A percentile compares a stretch with the other conserved stretches of the same genome.
These are phyloP conservation scores for Candida endomychidarum DNA, from an alignment of 805 yeast species.

Conservation along the genomic window DNA sequence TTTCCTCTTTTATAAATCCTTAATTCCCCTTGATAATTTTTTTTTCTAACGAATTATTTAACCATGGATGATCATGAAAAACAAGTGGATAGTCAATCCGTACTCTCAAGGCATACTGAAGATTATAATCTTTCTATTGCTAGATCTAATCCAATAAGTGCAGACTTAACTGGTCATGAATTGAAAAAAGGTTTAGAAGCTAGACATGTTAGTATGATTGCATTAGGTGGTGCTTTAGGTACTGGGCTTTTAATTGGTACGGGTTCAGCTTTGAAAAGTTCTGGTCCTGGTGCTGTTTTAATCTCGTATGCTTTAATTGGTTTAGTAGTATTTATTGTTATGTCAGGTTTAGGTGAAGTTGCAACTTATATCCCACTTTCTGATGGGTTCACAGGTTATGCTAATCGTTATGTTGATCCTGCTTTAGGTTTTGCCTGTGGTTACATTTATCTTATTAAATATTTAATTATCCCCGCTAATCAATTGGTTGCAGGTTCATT, in stretches of 20 bases:
- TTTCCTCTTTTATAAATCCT: constrained; percentile 1
- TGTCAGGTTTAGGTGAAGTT: constrained; percentile 68
- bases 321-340: constrained; percentile 64
- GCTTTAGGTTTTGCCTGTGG: constrained; percentile 71
- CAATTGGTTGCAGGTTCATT: constrained; percentile 64
- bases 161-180: constrained; percentile 41
- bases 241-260: constrained; percentile 63
- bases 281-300: constrained; percentile 68
- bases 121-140: constrained; percentile 49
- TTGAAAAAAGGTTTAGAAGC: constrained; percentile 49
- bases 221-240: constrained; percentile 69
- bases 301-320: constrained; percentile 72
- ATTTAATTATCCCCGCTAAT: constrained; percentile 57
- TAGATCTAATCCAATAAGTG: constrained; percentile 41
- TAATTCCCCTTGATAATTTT: not conserved
- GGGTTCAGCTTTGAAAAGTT: constrained; percentile 63
- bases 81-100: constrained; percentile 24
- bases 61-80: constrained; percentile 12
- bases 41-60: no score
- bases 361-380: constrained; percentile 66
- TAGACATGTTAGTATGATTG: constrained; percentile 68
- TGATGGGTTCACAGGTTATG: constrained; percentile 66
- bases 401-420: constrained; percentile 63
- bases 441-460: constrained; percentile 57
- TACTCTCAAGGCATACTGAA: constrained; percentile 42